A percentile compares a stretch with the other conserved stretches of the same genome.
These are phyloP conservation scores for Salix brachista DNA, from an alignment of 345 rosid genomes.

Conservation along the genomic window DNA sequence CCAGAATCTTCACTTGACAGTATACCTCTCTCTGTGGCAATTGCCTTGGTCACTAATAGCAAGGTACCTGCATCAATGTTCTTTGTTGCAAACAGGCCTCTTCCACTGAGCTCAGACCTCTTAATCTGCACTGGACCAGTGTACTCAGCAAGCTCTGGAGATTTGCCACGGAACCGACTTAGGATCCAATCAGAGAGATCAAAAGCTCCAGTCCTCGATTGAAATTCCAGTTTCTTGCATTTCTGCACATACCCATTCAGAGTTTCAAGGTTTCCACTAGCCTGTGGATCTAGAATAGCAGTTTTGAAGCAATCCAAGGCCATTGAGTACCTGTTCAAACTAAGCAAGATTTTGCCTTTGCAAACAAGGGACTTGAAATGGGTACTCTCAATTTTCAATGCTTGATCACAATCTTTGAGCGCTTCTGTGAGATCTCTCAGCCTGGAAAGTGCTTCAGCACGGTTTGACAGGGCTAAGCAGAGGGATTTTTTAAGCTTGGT, in stretches of 20 bases:
- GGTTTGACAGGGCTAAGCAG: conserved; percentile 67
- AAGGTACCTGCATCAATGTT: conserved; percentile 56
- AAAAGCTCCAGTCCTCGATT: conserved; percentile 68
- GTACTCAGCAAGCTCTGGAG: conserved; percentile 72
- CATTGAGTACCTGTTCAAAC: conserved; percentile 50
- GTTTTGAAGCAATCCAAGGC: conserved; percentile 69
- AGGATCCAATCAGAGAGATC: conserved; percentile 83
- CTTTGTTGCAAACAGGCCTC: conserved; percentile 75
- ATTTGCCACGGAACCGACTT: conserved; percentile 51
- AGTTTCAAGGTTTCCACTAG: conserved; percentile 45
- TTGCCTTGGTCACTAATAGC: conserved; percentile 62
- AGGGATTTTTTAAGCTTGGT: conserved; percentile 50
- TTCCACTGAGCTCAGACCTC: conserved; percentile 67
- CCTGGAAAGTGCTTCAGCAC: conserved; percentile 60
- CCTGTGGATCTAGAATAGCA: conserved; percentile 52
- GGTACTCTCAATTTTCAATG: conserved; percentile 49
- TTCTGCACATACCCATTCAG: conserved; percentile 57
- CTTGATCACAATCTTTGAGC: conserved; percentile 55
- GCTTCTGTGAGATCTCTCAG: conserved; percentile 50
- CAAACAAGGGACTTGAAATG: conserved; percentile 83
- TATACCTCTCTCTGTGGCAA: conserved; percentile 76
- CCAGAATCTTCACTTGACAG: conserved; percentile 45
- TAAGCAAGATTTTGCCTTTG: conserved; percentile 72
- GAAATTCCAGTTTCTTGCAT: conserved; percentile 68
- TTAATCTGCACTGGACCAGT: conserved; percentile 51